These are phyloP conservation scores for Phytophthora megakarya DNA, from an alignment of 352 stramenopile species.

Conservation along the genomic window DNA sequence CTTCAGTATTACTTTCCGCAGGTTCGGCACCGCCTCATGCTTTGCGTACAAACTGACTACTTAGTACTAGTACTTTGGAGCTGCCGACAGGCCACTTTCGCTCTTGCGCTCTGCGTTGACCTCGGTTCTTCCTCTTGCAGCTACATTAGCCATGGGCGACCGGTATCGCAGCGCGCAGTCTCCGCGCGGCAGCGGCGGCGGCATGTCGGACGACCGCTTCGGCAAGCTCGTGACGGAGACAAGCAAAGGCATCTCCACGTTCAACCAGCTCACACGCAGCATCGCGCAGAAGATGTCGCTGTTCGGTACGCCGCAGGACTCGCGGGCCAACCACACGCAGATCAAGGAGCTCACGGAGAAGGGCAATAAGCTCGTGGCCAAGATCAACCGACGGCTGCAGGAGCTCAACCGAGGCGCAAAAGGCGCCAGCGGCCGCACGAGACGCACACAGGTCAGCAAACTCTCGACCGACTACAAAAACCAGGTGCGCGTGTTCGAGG, in stretches of 20 bases:
- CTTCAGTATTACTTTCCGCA: conserved; percentile 11
- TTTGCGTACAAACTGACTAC: conserved; percentile 35
- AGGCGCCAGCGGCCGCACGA: conserved; percentile 47
- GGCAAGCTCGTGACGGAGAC: conserved; percentile 79
- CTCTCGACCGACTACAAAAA: conserved; percentile 88
- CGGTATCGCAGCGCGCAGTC: conserved; percentile 71
- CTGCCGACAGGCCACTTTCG: conserved; percentile 22
- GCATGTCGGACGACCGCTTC: conserved; percentile 68
- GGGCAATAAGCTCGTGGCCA: conserved; percentile 79
- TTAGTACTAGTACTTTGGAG: too few relatives aligned
- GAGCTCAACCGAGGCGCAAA: conserved; percentile 67
- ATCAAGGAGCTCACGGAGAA: conserved; percentile 85
- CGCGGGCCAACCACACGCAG: conserved; percentile 78
- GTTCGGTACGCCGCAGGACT: conserved; percentile 84
- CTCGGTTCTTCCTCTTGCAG: not conserved
- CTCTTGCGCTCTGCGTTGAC: conserved; percentile 25
- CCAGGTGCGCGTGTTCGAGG: conserved; percentile 75
- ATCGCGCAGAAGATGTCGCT: conserved; percentile 90
- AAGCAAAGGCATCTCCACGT: conserved; percentile 86
- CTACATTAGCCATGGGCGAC: conserved; percentile 52
- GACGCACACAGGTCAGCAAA: conserved; percentile 80
- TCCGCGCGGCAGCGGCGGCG: conserved; percentile 42
- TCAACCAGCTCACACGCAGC: conserved; percentile 84
- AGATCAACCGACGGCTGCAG: conserved; percentile 78
- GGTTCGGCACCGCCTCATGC: conserved; percentile 11